Conservation (phyloP, 352 stramenopile genomes). For the Globisporangium camurandrum region DNA sequence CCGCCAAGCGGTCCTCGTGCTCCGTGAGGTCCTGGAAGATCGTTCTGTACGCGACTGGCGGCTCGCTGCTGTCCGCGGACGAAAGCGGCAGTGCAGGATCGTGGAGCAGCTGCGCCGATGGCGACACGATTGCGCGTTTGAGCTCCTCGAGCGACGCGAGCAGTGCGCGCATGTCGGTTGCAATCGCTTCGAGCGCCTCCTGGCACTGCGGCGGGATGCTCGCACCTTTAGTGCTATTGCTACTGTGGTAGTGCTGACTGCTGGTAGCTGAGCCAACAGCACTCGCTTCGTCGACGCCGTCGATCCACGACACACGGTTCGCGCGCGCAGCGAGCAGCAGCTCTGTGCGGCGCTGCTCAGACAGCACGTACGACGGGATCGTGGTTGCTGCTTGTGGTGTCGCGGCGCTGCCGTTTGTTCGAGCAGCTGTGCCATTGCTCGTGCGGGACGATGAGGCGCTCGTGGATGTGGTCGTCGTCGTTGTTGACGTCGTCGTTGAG, state of each 20-base stretch:
- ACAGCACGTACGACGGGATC: constrained; percentile 37
- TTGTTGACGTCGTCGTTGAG: constrained; percentile 6
- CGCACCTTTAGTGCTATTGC: neutral
- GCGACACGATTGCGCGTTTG: constrained; percentile 24
- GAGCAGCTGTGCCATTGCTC: neutral
- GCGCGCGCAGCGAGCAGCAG: constrained; percentile 62
- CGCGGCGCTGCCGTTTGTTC: no score
- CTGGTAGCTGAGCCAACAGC: constrained; percentile 1
- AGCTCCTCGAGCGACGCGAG: constrained; percentile 30
- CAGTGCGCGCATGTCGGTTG: constrained; percentile 25
- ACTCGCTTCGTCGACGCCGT: constrained; percentile 27
- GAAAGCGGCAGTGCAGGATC: neutral
- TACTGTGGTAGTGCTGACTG: neutral
- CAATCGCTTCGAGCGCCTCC: constrained; percentile 36
- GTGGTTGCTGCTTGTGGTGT: neutral
- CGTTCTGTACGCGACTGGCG: constrained; percentile 17
- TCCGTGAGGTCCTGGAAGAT: constrained; percentile 40
- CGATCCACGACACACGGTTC: constrained; percentile 67
- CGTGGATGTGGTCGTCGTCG: constrained; percentile 1
- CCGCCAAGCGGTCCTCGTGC: constrained; percentile 26
- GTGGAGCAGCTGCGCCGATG: constrained; percentile 4
- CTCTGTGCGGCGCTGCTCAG: constrained; percentile 61
- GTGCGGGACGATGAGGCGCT: no score
- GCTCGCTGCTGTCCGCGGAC: neutral
- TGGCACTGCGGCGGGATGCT: constrained; percentile 24